phyloP scores from a whole-genome alignment of 2,329 filamentous ascomycete species.

The Pyrenochaeta sp. region DNA sequence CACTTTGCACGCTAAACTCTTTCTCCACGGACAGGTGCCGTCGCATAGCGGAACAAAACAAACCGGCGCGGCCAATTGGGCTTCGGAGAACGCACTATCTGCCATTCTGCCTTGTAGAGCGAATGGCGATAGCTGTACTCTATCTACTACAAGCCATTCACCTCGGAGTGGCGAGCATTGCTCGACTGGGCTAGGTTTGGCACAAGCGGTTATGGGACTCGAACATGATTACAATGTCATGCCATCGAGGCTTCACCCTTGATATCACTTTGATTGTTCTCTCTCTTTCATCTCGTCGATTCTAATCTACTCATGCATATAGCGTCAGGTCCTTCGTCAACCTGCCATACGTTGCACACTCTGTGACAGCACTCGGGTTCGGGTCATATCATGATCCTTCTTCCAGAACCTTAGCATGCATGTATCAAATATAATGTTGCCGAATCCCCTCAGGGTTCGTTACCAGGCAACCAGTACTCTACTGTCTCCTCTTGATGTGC shows the following conservation, averaged over 20 bases:
- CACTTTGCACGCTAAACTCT: constrained; percentile 33
- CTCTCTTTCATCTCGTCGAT: constrained; percentile 13
- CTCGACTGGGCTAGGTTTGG: constrained; percentile 42
- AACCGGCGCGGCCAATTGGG: constrained; percentile 18
- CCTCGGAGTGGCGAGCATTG: constrained; percentile 30
- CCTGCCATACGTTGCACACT: constrained; percentile 8
- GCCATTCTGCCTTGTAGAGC: constrained; percentile 47
- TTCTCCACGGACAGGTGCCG: constrained; percentile 26
- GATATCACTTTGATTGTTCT: constrained; percentile 25
- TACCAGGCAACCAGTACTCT: constrained; percentile 28
- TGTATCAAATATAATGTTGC: constrained; percentile 29
- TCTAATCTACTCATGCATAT: constrained; percentile 27
- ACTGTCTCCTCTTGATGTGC: constrained; percentile 26
- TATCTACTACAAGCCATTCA: constrained; percentile 40
- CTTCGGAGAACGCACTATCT: constrained; percentile 48
- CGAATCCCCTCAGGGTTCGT: constrained; percentile 28
- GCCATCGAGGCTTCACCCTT: constrained; percentile 47
- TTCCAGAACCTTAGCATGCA: constrained; percentile 32
- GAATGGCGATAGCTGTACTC: constrained; percentile 50
- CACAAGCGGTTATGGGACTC: constrained; percentile 44
- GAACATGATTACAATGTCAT: constrained; percentile 51
- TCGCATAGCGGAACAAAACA: constrained; percentile 18
- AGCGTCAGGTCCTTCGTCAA: constrained; percentile 23
- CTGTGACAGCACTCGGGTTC: constrained; percentile 35
- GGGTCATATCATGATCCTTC: constrained; percentile 29